Conservation (phyloP, 164 flowering plant species). For the Tetracentron sinense region DNA sequence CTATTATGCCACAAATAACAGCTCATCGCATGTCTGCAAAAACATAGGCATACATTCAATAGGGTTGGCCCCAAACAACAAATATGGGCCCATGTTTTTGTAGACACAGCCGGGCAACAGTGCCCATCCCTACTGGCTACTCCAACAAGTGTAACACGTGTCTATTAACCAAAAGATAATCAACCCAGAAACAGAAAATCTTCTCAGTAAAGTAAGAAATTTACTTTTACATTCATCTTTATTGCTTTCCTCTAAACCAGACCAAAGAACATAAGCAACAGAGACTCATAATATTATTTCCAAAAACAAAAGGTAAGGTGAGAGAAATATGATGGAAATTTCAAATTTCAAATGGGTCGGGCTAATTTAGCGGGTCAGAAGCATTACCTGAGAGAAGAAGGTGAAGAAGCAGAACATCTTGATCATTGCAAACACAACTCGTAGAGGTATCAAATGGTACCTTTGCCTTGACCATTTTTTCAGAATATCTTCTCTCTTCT, state of each 20-base stretch:
- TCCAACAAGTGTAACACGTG: no score
- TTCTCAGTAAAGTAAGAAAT: no score
- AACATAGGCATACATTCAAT: no score
- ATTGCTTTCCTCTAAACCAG: background rate
- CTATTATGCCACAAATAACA: no score
- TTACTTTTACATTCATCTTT: no score
- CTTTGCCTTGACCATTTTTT: constrained; percentile 49
- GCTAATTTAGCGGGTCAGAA: background rate
- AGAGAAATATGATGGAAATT: background rate
- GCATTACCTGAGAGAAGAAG: constrained; percentile 50
- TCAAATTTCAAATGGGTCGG: background rate
- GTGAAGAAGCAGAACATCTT: constrained; percentile 40
- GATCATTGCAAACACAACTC: constrained; percentile 39
- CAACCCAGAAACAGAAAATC: background rate
- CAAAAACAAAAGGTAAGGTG: background rate
- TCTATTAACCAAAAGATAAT: background rate
- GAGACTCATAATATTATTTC: no score
- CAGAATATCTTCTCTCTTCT: constrained; percentile 50
- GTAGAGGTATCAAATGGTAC: constrained; percentile 26
- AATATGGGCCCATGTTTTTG: no score
- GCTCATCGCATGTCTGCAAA: no score
- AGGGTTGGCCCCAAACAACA: no score
- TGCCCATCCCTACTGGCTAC: no score
- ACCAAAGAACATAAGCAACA: background rate
- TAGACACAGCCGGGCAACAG: no score